phyloP scores from a whole-genome alignment of 768 basidiomycete genomes.

The Amylocystis lapponica region DNA sequence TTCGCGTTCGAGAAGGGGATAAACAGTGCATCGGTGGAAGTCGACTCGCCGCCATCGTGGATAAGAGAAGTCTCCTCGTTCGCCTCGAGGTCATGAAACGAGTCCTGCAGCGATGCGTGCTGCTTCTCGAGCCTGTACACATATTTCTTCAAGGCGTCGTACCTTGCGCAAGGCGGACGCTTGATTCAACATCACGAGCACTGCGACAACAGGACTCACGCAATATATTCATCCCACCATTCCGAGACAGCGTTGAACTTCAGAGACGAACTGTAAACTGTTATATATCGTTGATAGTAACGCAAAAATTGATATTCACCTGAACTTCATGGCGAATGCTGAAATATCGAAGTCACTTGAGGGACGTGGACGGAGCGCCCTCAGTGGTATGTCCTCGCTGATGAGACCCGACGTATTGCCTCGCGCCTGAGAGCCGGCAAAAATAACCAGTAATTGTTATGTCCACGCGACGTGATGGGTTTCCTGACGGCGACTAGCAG shows the following conservation, averaged over 20 bases:
- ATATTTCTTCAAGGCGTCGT: constrained; percentile 77
- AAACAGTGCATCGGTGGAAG: constrained; percentile 56
- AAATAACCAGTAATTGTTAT: no score
- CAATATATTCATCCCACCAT: constrained; percentile 91
- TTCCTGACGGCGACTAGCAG: no score
- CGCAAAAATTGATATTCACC: constrained; percentile 29
- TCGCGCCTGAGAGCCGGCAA: not conserved
- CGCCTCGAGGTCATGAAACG: constrained; percentile 51
- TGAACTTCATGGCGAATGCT: constrained; percentile 51
- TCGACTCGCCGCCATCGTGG: constrained; percentile 25
- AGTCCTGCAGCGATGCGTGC: constrained; percentile 41
- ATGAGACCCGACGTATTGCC: constrained; percentile 6
- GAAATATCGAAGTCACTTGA: constrained; percentile 11
- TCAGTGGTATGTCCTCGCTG: constrained; percentile 21
- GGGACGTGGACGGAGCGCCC: constrained; percentile 13
- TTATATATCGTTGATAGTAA: not conserved
- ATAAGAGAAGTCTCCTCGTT: constrained; percentile 58
- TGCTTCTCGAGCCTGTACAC: constrained; percentile 85
- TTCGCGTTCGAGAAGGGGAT: constrained; percentile 75
- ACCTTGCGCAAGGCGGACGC: constrained; percentile 42
- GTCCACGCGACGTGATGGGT: no score
- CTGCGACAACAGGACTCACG: constrained; percentile 43
- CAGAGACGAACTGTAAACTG: constrained; percentile 57
- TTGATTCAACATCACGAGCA: not conserved
- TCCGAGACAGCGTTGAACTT: constrained; percentile 90